Conservation (phyloP, 805 yeast genomes). For the Zygosaccharomyces lentus region DNA sequence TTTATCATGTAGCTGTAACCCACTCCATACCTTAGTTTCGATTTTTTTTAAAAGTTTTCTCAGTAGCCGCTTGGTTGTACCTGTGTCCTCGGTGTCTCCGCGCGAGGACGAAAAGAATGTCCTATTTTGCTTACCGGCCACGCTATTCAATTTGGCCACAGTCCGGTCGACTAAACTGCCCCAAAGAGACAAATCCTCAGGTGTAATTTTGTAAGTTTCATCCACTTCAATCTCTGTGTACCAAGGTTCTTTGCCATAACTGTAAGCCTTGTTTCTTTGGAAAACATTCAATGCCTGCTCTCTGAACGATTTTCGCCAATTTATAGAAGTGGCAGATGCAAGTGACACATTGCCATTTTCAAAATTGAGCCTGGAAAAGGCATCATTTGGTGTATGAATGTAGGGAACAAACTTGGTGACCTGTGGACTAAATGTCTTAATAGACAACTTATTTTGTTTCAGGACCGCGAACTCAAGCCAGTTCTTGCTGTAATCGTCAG, state of each 20-base stretch:
- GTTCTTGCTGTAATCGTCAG: constrained; percentile 48
- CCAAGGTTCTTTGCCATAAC: constrained; percentile 11
- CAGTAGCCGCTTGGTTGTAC: not conserved
- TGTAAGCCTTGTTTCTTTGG: constrained; percentile 3
- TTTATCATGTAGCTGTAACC: constrained; percentile 9
- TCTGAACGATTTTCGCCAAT: constrained; percentile 14
- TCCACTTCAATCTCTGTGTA: constrained; percentile 15
- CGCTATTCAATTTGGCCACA: not conserved
- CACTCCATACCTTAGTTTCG: constrained; percentile 11
- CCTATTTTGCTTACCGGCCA: not conserved
- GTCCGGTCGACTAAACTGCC: constrained; percentile 3
- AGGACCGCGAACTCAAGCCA: constrained; percentile 40
- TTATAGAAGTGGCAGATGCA: not conserved
- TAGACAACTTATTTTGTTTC: constrained; percentile 15
- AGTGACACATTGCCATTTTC: constrained; percentile 7
- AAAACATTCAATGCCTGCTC: constrained; percentile 13
- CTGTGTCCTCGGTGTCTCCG: not conserved
- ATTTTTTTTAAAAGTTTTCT: constrained; percentile 4
- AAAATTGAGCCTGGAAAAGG: constrained; percentile 34
- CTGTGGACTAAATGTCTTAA: constrained; percentile 11
- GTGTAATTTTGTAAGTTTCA: constrained; percentile 11
- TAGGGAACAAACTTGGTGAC: constrained; percentile 52
- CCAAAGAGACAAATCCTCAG: constrained; percentile 8
- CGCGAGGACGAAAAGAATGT: constrained; percentile 4
- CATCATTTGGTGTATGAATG: constrained; percentile 46